These are phyloP conservation scores for Albifimbria verrucaria DNA, from an alignment of 2,329 filamentous ascomycete genomes.

Conservation along the genomic window DNA sequence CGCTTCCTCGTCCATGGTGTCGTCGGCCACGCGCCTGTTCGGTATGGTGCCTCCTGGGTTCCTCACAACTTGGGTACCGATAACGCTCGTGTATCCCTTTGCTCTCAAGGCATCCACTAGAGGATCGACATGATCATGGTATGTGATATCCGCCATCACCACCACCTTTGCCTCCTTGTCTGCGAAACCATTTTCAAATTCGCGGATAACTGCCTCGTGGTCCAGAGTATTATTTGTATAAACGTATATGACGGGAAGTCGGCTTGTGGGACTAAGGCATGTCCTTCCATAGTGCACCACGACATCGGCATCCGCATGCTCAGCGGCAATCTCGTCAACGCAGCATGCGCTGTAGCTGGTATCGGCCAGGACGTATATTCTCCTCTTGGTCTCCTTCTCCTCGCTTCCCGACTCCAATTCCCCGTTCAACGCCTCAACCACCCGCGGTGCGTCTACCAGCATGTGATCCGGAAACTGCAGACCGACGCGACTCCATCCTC, in stretches of 20 bases:
- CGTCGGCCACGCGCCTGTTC: constrained; percentile 66
- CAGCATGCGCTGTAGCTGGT: constrained; percentile 97
- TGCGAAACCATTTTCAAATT: constrained; percentile 68
- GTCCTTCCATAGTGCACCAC: constrained; percentile 93
- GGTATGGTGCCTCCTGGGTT: constrained; percentile 79
- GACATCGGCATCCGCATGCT: constrained; percentile 86
- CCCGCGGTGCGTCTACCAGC: constrained; percentile 79
- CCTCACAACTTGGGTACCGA: constrained; percentile 69
- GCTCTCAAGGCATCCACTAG: constrained; percentile 53
- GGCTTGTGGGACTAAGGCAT: constrained; percentile 84
- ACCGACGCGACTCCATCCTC: constrained; percentile 72
- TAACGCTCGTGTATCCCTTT: constrained; percentile 66
- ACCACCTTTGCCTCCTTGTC: constrained; percentile 63
- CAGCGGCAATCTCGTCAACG: constrained; percentile 93
- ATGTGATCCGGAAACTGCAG: constrained; percentile 96
- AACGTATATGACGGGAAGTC: constrained; percentile 84
- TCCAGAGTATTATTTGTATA: constrained; percentile 76
- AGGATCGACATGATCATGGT: constrained; percentile 66
- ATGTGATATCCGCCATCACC: constrained; percentile 87
- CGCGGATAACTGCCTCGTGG: constrained; percentile 49
- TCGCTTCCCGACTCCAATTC: constrained; percentile 18
- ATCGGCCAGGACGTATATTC: constrained; percentile 84
- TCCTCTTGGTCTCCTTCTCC: constrained; percentile 14
- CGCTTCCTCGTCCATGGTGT: constrained; percentile 35
- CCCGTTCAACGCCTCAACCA: constrained; percentile 56